Conservation (phyloP, 345 rosid genomes). For the Heritiera fomes region DNA sequence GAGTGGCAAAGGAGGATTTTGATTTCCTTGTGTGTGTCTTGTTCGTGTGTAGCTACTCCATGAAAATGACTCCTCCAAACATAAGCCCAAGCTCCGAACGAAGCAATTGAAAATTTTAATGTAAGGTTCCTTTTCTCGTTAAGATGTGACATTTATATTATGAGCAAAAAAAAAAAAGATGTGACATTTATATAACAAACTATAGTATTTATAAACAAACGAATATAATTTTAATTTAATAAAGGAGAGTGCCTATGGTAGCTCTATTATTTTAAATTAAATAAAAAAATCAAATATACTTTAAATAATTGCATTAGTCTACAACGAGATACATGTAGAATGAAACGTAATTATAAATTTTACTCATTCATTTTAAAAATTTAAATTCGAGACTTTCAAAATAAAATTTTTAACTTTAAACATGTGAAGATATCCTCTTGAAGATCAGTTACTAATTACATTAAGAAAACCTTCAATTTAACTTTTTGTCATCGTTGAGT, state of each 20-base stretch:
- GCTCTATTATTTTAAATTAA: neutral
- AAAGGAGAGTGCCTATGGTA: neutral
- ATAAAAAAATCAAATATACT: too few species aligned
- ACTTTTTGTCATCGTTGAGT: too few species aligned
- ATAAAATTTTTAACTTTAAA: too few species aligned
- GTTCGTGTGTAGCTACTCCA: constrained; percentile 5
- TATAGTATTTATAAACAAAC: neutral
- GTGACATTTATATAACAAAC: constrained; percentile 8
- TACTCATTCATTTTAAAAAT: too few species aligned
- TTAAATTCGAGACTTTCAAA: too few species aligned
- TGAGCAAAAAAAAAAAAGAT: neutral
- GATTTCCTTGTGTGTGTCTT: neutral
- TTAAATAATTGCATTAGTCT: neutral
- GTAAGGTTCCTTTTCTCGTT: neutral
- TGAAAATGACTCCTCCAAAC: neutral
- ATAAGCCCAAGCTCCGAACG: neutral
- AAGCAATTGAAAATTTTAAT: neutral
- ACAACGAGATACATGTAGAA: too few species aligned
- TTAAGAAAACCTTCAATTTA: too few species aligned
- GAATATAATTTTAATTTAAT: neutral
- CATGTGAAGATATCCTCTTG: too few species aligned
- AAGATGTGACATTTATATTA: neutral
- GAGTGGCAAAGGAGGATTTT: neutral
- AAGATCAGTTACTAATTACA: too few species aligned
- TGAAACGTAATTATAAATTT: too few species aligned